Conservation (phyloP, 2,329 filamentous ascomycete genomes). For the Plenodomus lindquistii region DNA sequence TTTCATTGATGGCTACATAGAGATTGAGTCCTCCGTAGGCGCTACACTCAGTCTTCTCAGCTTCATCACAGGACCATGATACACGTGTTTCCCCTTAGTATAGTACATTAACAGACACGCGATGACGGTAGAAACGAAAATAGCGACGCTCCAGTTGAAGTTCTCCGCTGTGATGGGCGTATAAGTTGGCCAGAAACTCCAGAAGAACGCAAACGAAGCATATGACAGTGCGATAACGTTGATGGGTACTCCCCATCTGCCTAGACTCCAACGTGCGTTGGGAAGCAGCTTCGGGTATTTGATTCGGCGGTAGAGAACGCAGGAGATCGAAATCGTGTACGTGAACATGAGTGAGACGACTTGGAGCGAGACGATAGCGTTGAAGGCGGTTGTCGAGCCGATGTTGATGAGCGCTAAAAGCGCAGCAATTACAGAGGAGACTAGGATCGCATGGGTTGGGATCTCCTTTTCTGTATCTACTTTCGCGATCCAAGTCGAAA, state of each 20-base stretch:
- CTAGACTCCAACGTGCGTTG: conserved; percentile 41
- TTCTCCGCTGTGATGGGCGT: conserved; percentile 10
- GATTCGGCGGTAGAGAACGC: conserved; percentile 27
- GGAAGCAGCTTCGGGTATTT: conserved; percentile 14
- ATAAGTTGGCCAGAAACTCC: conserved; percentile 42
- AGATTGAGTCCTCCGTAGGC: background rate
- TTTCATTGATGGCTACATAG: no score
- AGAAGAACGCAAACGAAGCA: conserved; percentile 41
- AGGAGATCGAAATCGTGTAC: conserved; percentile 27
- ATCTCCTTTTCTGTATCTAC: conserved; percentile 26
- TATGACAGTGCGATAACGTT: conserved; percentile 42
- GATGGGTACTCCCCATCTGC: conserved; percentile 37
- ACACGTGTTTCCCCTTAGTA: conserved; percentile 8
- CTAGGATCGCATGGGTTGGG: conserved; percentile 39
- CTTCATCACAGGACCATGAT: conserved; percentile 11
- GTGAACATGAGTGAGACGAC: conserved; percentile 29
- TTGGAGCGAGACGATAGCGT: conserved; percentile 41
- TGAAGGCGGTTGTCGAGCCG: conserved; percentile 45
- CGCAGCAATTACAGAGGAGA: conserved; percentile 21
- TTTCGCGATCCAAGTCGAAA: conserved; percentile 18
- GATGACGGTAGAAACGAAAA: conserved; percentile 9
- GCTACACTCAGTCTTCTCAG: conserved; percentile 3
- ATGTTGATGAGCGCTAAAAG: conserved; percentile 49
- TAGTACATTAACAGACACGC: conserved; percentile 12
- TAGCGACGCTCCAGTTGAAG: conserved; percentile 22